Conservation (phyloP, 805 yeast genomes). For the Hanseniaspora jakobsenii region DNA sequence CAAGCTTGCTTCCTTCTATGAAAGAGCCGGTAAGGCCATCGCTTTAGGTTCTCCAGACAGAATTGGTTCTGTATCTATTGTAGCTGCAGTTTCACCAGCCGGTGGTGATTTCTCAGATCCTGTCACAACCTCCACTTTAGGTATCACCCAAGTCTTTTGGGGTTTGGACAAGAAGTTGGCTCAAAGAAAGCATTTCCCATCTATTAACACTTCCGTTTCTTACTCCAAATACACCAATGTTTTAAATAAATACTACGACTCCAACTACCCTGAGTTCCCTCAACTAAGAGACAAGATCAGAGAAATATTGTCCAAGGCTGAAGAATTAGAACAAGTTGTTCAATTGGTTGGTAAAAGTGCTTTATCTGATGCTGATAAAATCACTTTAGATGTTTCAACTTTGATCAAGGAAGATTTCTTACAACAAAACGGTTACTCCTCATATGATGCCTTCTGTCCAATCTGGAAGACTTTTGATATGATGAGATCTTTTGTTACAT, state of each 20-base stretch:
- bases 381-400: constrained; percentile 82
- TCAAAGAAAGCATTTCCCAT: constrained; percentile 99
- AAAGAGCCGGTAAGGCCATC: constrained; percentile 95
- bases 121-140: constrained; percentile 93
- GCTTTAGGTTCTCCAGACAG: constrained; percentile 96
- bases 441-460: constrained; percentile 98
- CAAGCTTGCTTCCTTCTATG: constrained; percentile 95
- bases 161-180: constrained; percentile 98
- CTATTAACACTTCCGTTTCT: constrained; percentile 89
- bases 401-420: constrained; percentile 94
- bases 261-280: constrained; percentile 84
- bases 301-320: constrained; percentile 93
- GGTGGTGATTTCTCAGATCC: constrained; percentile 99
- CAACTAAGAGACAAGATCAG: constrained; percentile 77
- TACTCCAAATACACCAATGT: constrained; percentile 92
- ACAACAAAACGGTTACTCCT: constrained; percentile 97
- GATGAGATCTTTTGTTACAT: constrained; percentile 90
- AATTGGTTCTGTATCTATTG: constrained; percentile 95
- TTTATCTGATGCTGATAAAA: constrained; percentile 89
- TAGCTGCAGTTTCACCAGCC: constrained; percentile 99
- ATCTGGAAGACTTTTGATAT: constrained; percentile 97
- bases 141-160: constrained; percentile 99
- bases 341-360: constrained; percentile 99
- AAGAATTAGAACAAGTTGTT: constrained; percentile 97
- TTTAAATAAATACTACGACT: constrained; percentile 72